Percentiles rank a stretch among this genome's conserved stretches.
phyloP scores from a whole-genome alignment of 306 rosid species.

The Hippophae gyantsensis region DNA sequence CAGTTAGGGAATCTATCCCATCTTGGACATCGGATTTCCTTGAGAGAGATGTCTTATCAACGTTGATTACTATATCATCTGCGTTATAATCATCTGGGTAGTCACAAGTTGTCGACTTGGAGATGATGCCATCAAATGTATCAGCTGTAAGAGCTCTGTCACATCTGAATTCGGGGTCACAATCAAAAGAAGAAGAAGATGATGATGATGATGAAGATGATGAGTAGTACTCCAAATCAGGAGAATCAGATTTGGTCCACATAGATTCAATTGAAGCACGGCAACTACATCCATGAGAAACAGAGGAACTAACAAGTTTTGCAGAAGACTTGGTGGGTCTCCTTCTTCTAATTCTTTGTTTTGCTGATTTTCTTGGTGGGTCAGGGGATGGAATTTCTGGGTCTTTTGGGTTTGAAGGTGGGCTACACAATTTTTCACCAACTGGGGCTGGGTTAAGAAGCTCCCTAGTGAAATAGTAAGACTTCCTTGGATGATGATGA shows the following conservation, averaged over 20 bases:
- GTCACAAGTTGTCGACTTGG: slow-evolving; percentile 8
- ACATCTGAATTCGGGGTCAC: slow-evolving; percentile 55
- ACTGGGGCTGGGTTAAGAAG: slow-evolving; percentile 19
- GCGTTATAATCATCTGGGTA: slow-evolving; percentile 14
- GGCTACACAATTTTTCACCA: slow-evolving; percentile 17
- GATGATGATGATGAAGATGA: background rate
- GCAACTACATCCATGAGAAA: slow-evolving; percentile 41
- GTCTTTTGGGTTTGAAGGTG: slow-evolving; percentile 22
- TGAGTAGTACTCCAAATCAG: slow-evolving; percentile 11
- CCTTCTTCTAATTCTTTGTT: slow-evolving; percentile 33
- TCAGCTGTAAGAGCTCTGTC: slow-evolving; percentile 56
- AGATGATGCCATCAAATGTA: slow-evolving; percentile 23
- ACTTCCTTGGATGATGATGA: slow-evolving; percentile 52
- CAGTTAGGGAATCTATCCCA: slow-evolving; percentile 32
- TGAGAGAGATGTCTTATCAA: slow-evolving; percentile 34
- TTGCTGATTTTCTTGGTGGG: slow-evolving; percentile 46
- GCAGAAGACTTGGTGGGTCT: slow-evolving; percentile 20
- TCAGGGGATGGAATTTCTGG: slow-evolving; percentile 23
- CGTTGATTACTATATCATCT: slow-evolving; percentile 52
- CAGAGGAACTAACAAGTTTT: slow-evolving; percentile 27
- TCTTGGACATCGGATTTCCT: slow-evolving; percentile 24
- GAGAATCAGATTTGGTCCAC: slow-evolving; percentile 46
- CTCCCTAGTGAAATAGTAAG: slow-evolving; percentile 71
- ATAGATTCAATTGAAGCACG: slow-evolving; percentile 42
- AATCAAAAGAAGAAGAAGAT: slow-evolving; percentile 35